A percentile compares a stretch with the other conserved stretches of the same genome.
phyloP scores from a whole-genome alignment of 192 early-diverging fungal species.

The Rhizoclosmatium sp. region DNA sequence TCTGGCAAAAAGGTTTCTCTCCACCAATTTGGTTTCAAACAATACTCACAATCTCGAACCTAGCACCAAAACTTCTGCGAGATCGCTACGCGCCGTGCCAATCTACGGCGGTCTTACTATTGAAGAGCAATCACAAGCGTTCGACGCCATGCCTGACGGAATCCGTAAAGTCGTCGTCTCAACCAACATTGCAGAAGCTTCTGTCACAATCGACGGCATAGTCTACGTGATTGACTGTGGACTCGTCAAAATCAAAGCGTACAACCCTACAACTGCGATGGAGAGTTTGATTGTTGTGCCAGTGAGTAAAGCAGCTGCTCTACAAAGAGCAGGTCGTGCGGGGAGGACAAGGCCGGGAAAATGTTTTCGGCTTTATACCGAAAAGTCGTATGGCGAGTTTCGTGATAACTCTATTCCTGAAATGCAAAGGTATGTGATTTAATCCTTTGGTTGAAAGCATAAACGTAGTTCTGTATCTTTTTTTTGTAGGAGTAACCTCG shows the following conservation, averaged over 20 bases:
- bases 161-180: slow-evolving; percentile 87
- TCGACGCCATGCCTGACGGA: slow-evolving; percentile 61
- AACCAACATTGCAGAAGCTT: slow-evolving; percentile 91
- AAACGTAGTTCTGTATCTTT: neutral
- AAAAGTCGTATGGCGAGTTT: slow-evolving; percentile 45
- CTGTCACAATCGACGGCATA: slow-evolving; percentile 78
- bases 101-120: slow-evolving; percentile 75
- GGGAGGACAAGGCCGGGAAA: slow-evolving; percentile 62
- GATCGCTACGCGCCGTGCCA: slow-evolving; percentile 47
- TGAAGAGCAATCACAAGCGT: slow-evolving; percentile 73
- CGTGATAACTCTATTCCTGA: slow-evolving; percentile 51
- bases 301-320: slow-evolving; percentile 54
- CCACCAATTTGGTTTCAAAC: slow-evolving; percentile 5
- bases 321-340: slow-evolving; percentile 56
- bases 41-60: neutral
- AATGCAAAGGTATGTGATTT: slow-evolving; percentile 55
- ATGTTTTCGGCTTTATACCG: slow-evolving; percentile 59
- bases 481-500: slow-evolving; percentile 66
- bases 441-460: neutral
- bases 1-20: slow-evolving; percentile 49
- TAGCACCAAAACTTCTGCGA: neutral
- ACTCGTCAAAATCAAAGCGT: slow-evolving; percentile 72
- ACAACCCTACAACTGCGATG: slow-evolving; percentile 48
- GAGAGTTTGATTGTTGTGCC: slow-evolving; percentile 52
- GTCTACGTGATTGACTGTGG: slow-evolving; percentile 82